Conservation (phyloP, 108 stramenopile genomes). For the Schizochytrium sp. region DNA sequence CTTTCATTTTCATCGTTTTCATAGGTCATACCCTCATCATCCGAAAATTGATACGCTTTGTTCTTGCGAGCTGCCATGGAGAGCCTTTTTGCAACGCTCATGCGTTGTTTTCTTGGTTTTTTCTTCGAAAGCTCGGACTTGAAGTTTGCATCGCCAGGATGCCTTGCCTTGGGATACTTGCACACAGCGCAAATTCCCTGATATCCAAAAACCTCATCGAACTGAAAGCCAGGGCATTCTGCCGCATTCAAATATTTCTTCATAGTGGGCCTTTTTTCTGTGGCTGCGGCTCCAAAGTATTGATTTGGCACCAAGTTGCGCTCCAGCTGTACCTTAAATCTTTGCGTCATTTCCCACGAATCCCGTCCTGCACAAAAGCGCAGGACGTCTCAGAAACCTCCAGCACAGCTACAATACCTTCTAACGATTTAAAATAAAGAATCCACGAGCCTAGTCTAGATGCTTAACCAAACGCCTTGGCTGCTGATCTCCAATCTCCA, state of each 20-base stretch:
- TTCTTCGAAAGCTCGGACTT: not conserved
- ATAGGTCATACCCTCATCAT: not conserved
- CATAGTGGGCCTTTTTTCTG: not conserved
- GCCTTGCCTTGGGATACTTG: constrained; percentile 7
- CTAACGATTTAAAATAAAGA: too few species aligned
- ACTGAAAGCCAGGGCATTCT: constrained; percentile 52
- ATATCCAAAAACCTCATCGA: constrained; percentile 15
- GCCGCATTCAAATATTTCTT: constrained; percentile 8
- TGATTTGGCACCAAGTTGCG: constrained; percentile 17
- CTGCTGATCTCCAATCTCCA: too few species aligned
- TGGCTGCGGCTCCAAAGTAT: not conserved
- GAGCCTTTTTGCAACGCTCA: not conserved
- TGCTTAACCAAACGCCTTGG: too few species aligned
- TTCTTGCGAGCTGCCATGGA: constrained; percentile 36
- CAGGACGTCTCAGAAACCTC: not conserved
- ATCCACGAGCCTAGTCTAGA: too few species aligned
- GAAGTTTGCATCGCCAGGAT: not conserved
- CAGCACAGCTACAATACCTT: not conserved
- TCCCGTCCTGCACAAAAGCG: not conserved
- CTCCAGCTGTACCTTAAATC: not conserved
- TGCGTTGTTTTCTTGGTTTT: not conserved
- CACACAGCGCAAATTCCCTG: constrained; percentile 28
- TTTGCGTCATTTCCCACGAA: not conserved
- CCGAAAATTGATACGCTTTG: not conserved
- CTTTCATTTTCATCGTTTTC: not conserved